These are phyloP conservation scores for Globisporangium spinosum DNA, from an alignment of 352 stramenopile species.

Conservation along the genomic window DNA sequence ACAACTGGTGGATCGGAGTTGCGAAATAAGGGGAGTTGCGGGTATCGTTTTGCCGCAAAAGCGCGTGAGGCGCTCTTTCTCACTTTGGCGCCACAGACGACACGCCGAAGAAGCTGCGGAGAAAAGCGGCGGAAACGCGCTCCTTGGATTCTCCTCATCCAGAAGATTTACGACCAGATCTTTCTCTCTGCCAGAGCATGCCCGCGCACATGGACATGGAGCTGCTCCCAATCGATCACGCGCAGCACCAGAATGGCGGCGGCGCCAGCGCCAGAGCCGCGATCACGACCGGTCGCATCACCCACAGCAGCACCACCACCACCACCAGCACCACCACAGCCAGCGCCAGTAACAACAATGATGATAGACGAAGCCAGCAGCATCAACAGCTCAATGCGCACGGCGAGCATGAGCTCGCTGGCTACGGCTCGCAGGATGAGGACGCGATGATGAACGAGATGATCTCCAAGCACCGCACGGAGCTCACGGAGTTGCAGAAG, in stretches of 20 bases:
- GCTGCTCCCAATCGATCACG: slow-evolving; percentile 6
- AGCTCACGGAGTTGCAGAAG: slow-evolving; percentile 50
- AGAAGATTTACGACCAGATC: not conserved
- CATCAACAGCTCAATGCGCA: not conserved
- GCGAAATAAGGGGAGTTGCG: not conserved
- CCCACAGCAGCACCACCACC: not conserved
- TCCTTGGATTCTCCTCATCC: not conserved
- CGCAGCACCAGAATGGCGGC: slow-evolving; percentile 3
- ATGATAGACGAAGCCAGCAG: not conserved
- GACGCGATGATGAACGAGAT: slow-evolving; percentile 49
- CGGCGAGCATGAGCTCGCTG: slow-evolving; percentile 2
- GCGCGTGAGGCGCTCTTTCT: not conserved
- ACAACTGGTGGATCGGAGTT: not conserved
- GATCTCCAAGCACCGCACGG: slow-evolving; percentile 48
- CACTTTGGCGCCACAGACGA: not conserved
- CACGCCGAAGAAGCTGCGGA: not conserved
- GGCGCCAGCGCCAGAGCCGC: not conserved
- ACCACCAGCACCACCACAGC: slow-evolving; percentile 1
- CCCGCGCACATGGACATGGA: slow-evolving; percentile 3
- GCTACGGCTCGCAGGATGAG: slow-evolving; percentile 27
- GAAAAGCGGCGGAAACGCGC: slow-evolving; percentile 12
- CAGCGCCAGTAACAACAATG: not conserved
- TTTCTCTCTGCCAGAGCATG: slow-evolving; percentile 1
- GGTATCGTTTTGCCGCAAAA: not conserved
- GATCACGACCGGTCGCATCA: slow-evolving; percentile 12